Evolutionary conservation across 2,329 filamentous ascomycete species (phyloP), one percentile per base, ranked within the genome.

Genomic region (Mycocentrospora acerina): DNA sequence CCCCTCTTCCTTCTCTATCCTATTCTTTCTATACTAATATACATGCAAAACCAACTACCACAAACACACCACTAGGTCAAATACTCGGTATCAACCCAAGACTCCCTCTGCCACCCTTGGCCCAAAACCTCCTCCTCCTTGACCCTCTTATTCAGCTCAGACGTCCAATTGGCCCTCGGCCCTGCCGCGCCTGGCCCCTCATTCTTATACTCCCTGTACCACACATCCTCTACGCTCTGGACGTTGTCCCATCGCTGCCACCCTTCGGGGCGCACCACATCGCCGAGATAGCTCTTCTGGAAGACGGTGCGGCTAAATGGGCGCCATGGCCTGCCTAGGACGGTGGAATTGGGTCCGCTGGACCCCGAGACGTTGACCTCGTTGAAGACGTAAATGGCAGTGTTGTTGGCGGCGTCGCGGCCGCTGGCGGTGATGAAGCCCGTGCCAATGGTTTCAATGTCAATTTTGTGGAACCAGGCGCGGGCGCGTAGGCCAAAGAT

Each of bases 201-300:
- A 19, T 56, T 56, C 32, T 51, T 43, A 22, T 46, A 56, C 14
- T 56, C 53, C 13, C 41, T 26, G 7, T 46, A 56, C 6, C 34
- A 41, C 8, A 56, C 25, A 10, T 53, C 43, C 1, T 51, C 44
- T 1, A 45, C 8, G 15, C 44, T 45, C 33, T 56, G 53, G 13
- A 46, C 37, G 12, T 29, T 15, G 25, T 56, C 51, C 53, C 53
- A 56, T 7, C 19, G 60, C 61, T 4, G 56, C 80, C 81, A 83
- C 0, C 80, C 81, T 0, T 73, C 74, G 0, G 70, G 44, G 52
- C 81, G 79, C 48, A 85, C 72, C n/a, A 82, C 76, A 18, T 67
- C 59, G 5, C 68, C 69, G 59, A 85, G 64, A 16, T 59, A 57
- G 0, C 73, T 76, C 31, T 69, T 60, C 57, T 78, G 75, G 54